A percentile compares a stretch with the other conserved stretches of the same genome.
Conservation (phyloP, 345 rosid species). For the Capsella bursapastoris region DNA sequence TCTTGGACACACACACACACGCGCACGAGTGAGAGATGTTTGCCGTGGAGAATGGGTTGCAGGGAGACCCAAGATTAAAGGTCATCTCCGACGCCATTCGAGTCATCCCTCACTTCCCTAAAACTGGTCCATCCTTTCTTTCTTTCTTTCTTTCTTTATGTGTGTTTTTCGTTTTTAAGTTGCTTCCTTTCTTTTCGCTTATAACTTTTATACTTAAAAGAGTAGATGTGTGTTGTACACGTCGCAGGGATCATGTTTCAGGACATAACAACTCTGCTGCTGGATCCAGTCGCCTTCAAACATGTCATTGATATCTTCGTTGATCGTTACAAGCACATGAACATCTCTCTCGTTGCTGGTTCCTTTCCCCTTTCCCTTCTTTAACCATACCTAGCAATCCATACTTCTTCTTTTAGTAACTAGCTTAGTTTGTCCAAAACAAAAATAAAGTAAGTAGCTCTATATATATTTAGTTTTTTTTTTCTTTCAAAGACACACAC, state of each 20-base stretch:
- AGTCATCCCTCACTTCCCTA: conserved; percentile 51
- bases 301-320: conserved; percentile 90
- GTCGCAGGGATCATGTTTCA: conserved; percentile 92
- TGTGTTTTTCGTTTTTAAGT: not conserved
- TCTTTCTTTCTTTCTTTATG: not conserved
- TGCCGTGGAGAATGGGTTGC: conserved; percentile 48
- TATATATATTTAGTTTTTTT: too few species aligned
- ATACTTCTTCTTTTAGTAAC: not conserved
- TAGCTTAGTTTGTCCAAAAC: not conserved
- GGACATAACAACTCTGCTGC: conserved; percentile 85
- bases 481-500: too few species aligned
- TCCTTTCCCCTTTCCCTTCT: conserved; percentile 28
- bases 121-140: conserved; percentile 28
- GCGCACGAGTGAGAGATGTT: conserved; percentile 39
- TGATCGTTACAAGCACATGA: conserved; percentile 90
- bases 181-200: not conserved
- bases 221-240: not conserved
- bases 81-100: conserved; percentile 48
- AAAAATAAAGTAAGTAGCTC: too few species aligned
- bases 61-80: conserved; percentile 45
- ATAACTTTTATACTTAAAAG: not conserved
- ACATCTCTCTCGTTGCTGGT: conserved; percentile 93
- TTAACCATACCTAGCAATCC: not conserved
- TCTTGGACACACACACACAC: conserved; percentile 1
- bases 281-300: conserved; percentile 88